These are phyloP conservation scores for Leucosporidium scottii DNA, from an alignment of 768 basidiomycete genomes.

Conservation along the genomic window DNA sequence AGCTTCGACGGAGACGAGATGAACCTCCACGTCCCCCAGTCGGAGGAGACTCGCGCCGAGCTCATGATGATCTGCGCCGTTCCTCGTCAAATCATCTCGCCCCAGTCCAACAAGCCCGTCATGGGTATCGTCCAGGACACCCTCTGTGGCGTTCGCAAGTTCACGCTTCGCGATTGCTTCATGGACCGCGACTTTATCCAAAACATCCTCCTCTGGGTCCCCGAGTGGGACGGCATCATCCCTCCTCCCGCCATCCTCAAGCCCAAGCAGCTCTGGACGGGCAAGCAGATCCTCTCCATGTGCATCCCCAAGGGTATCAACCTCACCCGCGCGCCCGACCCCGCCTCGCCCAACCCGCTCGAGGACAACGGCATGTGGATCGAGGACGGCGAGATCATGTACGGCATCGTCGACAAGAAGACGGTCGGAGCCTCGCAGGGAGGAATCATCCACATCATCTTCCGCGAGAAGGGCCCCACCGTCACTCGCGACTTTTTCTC, in stretches of 20 bases:
- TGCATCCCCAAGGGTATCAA: conserved; percentile 93
- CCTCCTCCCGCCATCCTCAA: conserved; percentile 92
- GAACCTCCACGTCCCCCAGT: conserved; percentile 99
- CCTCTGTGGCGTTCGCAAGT: conserved; percentile 92
- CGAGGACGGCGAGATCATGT: conserved; percentile 93
- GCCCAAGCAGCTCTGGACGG: conserved; percentile 95
- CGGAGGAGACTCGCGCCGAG: conserved; percentile 95
- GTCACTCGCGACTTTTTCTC: conserved; percentile 83
- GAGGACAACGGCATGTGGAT: conserved; percentile 91
- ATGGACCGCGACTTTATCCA: conserved; percentile 93
- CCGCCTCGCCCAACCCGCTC: conserved; percentile 61
- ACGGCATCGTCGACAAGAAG: conserved; percentile 95
- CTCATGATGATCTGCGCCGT: conserved; percentile 99
- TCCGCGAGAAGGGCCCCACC: conserved; percentile 94
- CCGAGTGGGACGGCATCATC: conserved; percentile 89
- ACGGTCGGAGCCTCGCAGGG: conserved; percentile 90
- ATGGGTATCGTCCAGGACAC: conserved; percentile 94
- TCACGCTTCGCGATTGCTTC: conserved; percentile 90
- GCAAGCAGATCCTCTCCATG: conserved; percentile 90
- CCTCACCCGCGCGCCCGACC: conserved; percentile 42
- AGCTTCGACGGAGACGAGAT: conserved; percentile 97
- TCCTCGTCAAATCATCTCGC: conserved; percentile 94
- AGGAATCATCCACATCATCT: conserved; percentile 90
- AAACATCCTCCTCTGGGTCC: conserved; percentile 95
- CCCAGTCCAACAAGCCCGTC: conserved; percentile 91